Evolutionary conservation across 768 basidiomycete genomes (phyloP).

Genomic region (Gloeopeniophorella convolvens): DNA sequence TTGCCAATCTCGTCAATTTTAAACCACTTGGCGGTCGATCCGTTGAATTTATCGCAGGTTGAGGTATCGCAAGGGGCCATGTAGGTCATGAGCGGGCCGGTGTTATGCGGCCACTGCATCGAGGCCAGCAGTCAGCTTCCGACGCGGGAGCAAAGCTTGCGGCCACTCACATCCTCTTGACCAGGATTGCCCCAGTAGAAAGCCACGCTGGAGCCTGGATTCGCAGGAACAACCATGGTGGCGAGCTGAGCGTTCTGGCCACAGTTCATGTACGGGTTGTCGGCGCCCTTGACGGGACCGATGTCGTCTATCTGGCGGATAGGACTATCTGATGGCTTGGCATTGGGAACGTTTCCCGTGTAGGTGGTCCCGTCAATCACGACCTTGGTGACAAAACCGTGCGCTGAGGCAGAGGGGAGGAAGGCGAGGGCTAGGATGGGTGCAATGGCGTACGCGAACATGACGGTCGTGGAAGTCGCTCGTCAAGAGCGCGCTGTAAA

Average conservation of each 20-base stretch:
- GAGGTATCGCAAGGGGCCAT: constrained; percentile 53
- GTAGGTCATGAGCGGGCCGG: constrained; percentile 70
- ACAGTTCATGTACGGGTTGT: constrained; percentile 49
- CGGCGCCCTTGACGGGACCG: constrained; percentile 45
- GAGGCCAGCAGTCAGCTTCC: not conserved
- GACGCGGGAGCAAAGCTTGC: not conserved
- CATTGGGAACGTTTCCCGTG: constrained; percentile 14
- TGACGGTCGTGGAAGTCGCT: too few species aligned
- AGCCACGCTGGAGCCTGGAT: constrained; percentile 46
- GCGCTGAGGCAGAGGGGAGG: constrained; percentile 10
- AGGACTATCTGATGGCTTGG: constrained; percentile 9
- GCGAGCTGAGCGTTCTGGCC: constrained; percentile 47
- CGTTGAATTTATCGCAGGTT: constrained; percentile 55
- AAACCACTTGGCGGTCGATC: constrained; percentile 63
- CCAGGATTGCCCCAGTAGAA: constrained; percentile 49
- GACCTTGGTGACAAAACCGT: constrained; percentile 15
- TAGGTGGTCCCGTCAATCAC: constrained; percentile 17
- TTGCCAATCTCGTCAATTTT: constrained; percentile 39
- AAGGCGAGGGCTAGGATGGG: constrained; percentile 23
- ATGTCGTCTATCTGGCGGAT: constrained; percentile 38
- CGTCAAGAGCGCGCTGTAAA: too few species aligned
- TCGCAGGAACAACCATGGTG: constrained; percentile 42
- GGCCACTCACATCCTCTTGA: constrained; percentile 23
- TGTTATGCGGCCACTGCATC: constrained; percentile 48
- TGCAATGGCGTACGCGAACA: not conserved